Evolutionary conservation across 2,329 filamentous ascomycete genomes (phyloP), one percentile per base, ranked within the genome.

Genomic region (Claviceps pazoutovae): DNA sequence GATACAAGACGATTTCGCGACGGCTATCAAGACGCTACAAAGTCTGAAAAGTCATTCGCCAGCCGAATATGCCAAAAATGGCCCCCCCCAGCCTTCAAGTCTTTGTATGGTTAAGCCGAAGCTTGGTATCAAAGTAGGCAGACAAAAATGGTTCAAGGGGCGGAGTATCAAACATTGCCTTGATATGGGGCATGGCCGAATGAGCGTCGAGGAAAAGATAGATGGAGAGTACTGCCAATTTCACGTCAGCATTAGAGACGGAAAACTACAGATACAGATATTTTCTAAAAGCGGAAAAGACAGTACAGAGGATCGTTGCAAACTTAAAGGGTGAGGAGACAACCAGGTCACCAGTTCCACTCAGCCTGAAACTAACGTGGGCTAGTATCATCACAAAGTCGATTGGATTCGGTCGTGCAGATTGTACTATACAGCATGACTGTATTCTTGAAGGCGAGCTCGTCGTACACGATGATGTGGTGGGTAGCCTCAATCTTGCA

Each of bases 201-300:
- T 90, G 77, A 86, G 83, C 53, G 75, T 88, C 23, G 88, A 95
- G 64, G 74, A 82, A 49, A 95, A 95, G 62, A 80, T 94, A 55
- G 88, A 95, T 59, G 88, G 86, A 13, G 89, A 95, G 65, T 95
- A 93, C 58, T 94, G 87, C 58, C 89, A 95, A 64, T 80, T 95
- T 34, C 89, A 95, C 60, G 71, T 95, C 41, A 81, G 94, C 60
- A 68, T 86, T 6, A 70, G 70, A 8, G 79, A 76, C 48, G 68
- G 69, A 16, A 62, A 53, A 1, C 62, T 74, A 1, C 76, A 73
- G 47, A 80, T 95, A 30, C 83, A 84, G 56, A 91, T 95, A 34
- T 95, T 93, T 62, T 94, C 88, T 9, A 96, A 95, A 63, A 93
- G 88, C 60, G 88, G 89, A 53, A 94, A 93, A 62, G 87, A 95